phyloP scores from a whole-genome alignment of 441 rosid species.

The Pelargonium fulgidum region DNA sequence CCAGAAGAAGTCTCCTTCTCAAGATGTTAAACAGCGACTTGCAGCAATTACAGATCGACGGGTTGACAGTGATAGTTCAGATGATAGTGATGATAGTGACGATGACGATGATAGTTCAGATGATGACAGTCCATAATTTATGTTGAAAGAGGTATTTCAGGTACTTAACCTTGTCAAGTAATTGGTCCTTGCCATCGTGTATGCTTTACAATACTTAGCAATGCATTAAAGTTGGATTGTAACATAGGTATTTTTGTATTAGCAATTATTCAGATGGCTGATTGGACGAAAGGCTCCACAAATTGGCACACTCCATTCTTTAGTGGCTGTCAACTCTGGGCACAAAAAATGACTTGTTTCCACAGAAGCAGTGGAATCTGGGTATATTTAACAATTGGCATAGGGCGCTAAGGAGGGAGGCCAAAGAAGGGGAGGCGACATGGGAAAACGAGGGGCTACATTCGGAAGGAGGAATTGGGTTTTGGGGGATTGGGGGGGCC shows the following conservation, averaged over 20 bases:
- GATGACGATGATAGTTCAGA: slow-evolving; percentile 44
- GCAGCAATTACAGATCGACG: slow-evolving; percentile 58
- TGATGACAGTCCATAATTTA: slow-evolving; percentile 29
- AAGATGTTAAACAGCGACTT: slow-evolving; percentile 38
- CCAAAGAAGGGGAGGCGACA: background rate
- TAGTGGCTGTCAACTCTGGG: background rate
- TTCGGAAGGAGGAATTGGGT: background rate
- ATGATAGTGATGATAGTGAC: background rate
- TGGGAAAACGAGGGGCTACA: background rate
- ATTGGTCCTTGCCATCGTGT: background rate
- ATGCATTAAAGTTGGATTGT: background rate
- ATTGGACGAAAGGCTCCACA: background rate
- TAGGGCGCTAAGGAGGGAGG: background rate
- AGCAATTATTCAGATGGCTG: background rate
- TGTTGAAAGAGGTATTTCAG: background rate
- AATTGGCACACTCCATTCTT: background rate
- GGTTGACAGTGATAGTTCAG: slow-evolving; percentile 21
- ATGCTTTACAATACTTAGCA: background rate
- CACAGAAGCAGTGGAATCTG: background rate
- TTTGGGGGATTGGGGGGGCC: background rate
- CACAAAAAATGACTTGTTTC: background rate
- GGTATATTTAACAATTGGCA: background rate
- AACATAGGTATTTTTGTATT: background rate
- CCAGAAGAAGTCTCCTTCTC: slow-evolving; percentile 20
- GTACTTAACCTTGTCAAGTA: background rate